Evolutionary conservation across 768 basidiomycete species (phyloP).

Genomic region (Tulasnella calospora): DNA sequence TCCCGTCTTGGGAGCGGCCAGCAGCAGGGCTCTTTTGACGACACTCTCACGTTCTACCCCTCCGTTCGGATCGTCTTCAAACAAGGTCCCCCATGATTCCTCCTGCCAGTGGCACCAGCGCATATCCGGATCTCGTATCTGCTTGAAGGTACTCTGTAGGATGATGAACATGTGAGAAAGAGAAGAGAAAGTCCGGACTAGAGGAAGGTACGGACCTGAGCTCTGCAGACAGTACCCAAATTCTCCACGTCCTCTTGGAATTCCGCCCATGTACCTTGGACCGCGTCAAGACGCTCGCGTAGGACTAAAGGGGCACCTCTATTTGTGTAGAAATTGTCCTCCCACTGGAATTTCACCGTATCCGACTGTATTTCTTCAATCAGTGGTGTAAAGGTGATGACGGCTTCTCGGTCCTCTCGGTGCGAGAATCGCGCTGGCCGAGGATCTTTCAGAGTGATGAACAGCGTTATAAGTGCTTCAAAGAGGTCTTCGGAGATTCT

Average conservation of each 20-base stretch:
- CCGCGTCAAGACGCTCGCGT: background rate
- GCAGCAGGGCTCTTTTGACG: too few species aligned
- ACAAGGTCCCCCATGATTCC: background rate
- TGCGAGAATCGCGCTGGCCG: background rate
- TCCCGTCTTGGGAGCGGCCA: too few species aligned
- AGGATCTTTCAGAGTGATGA: background rate
- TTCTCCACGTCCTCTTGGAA: background rate
- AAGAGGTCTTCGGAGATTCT: background rate
- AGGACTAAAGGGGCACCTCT: background rate
- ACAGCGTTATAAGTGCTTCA: background rate
- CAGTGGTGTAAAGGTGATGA: background rate
- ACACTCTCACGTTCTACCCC: too few species aligned
- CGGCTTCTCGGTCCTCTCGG: background rate
- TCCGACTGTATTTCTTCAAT: background rate
- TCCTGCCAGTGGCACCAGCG: conserved; percentile 4
- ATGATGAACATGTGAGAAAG: background rate
- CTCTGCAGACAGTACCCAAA: background rate
- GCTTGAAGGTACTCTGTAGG: background rate
- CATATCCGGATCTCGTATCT: background rate
- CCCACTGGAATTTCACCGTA: background rate
- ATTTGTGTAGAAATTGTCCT: background rate
- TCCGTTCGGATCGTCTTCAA: too few species aligned
- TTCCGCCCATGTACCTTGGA: background rate
- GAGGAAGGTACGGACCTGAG: background rate
- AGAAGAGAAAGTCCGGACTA: background rate